Conservation (phyloP, 805 yeast genomes). For the Monosporozyma solicola region DNA sequence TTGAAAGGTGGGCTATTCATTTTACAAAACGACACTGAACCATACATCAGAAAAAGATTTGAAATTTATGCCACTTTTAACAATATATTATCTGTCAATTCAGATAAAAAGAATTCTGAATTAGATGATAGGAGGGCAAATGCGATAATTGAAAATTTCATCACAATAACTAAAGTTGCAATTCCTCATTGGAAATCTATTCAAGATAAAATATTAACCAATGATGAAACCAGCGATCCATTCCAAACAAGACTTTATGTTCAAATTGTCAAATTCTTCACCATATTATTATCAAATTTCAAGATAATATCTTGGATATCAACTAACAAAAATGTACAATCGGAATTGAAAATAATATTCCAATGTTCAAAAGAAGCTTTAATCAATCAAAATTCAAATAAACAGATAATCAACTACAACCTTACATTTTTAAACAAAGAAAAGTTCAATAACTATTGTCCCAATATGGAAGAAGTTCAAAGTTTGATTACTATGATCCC, state of each 20-base stretch:
- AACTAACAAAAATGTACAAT: slow-evolving; percentile 6
- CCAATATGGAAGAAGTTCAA: slow-evolving; percentile 9
- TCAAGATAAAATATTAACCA: slow-evolving; percentile 12
- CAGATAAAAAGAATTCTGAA: slow-evolving; percentile 5
- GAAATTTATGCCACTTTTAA: slow-evolving; percentile 29
- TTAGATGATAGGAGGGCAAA: slow-evolving; percentile 13
- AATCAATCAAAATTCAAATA: slow-evolving; percentile 17
- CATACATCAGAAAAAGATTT: slow-evolving; percentile 11
- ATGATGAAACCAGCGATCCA: slow-evolving; percentile 18
- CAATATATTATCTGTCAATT: slow-evolving; percentile 17
- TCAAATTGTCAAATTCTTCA: slow-evolving; percentile 24
- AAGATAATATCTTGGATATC: slow-evolving; percentile 14
- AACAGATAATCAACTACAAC: slow-evolving; percentile 22
- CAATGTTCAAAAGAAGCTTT: slow-evolving; percentile 13
- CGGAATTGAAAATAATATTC: slow-evolving; percentile 12
- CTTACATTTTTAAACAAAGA: slow-evolving; percentile 22
- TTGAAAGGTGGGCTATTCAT: slow-evolving; percentile 21
- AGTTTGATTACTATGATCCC: slow-evolving; percentile 10
- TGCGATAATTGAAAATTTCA: slow-evolving; percentile 14
- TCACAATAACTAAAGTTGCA: slow-evolving; percentile 8
- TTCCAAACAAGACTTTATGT: slow-evolving; percentile 23
- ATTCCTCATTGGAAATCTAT: slow-evolving; percentile 11
- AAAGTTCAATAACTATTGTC: slow-evolving; percentile 14
- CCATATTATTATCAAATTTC: slow-evolving; percentile 18
- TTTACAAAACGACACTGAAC: slow-evolving; percentile 6